Evolutionary conservation across 257 asterid species (phyloP).

Genomic region (Primulina eburnea): DNA sequence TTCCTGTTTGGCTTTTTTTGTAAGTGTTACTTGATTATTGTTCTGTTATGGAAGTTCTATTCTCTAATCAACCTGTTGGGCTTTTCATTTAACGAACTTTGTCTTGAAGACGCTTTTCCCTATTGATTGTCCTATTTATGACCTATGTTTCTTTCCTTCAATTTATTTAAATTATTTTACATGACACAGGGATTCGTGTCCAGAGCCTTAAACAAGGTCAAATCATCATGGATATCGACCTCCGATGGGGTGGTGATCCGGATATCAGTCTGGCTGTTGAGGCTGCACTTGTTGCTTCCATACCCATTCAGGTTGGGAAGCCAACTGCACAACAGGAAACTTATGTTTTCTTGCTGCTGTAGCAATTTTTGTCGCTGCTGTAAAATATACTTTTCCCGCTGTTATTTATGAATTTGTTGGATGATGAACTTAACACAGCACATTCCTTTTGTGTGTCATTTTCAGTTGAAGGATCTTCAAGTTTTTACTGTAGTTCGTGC

Average conservation of each 20-base stretch:
- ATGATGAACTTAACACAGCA: constrained; percentile 15
- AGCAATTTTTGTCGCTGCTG: not conserved
- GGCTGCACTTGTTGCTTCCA: constrained; percentile 95
- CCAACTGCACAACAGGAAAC: not conserved
- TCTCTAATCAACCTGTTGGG: constrained; percentile 1
- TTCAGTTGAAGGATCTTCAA: constrained; percentile 96
- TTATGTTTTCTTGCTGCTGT: not conserved
- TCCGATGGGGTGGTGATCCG: constrained; percentile 99
- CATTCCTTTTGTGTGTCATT: constrained; percentile 18
- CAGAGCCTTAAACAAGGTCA: constrained; percentile 98
- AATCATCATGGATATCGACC: constrained; percentile 94
- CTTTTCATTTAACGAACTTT: not conserved
- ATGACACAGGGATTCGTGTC: constrained; percentile 85
- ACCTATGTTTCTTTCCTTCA: not conserved
- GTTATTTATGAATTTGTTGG: constrained; percentile 1
- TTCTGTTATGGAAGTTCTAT: constrained; percentile 14
- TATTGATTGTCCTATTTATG: too few relatives aligned
- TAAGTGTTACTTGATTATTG: not conserved
- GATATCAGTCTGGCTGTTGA: constrained; percentile 84
- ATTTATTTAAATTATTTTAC: not conserved
- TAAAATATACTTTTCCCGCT: not conserved
- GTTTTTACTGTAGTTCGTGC: constrained; percentile 93
- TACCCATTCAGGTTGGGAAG: constrained; percentile 83
- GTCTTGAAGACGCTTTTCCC: too few relatives aligned
- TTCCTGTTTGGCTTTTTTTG: not conserved